phyloP scores from a whole-genome alignment of 441 rosid species.

The Aleurites moluccanus region DNA sequence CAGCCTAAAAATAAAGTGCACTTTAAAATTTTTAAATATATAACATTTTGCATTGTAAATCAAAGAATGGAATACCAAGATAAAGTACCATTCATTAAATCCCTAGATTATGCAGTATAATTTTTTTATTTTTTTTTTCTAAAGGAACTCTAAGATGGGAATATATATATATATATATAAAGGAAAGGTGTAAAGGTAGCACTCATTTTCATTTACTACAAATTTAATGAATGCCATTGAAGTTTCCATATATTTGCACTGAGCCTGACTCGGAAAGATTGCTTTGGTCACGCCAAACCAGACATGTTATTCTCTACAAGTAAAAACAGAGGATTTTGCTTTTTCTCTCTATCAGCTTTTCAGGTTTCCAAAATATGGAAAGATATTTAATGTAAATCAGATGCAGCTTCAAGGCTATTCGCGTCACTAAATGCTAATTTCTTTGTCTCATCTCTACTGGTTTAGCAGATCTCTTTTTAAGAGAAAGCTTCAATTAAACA shows the following conservation, averaged over 20 bases:
- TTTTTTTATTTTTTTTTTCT: no score
- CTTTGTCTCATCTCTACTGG: constrained; percentile 14
- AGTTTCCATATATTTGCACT: constrained; percentile 26
- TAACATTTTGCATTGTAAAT: no score
- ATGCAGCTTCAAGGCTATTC: constrained; percentile 28
- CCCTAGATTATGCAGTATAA: no score
- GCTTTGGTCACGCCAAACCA: constrained; percentile 19
- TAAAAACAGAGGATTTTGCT: constrained; percentile 4
- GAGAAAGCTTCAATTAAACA: background rate
- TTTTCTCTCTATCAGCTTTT: constrained; percentile 18
- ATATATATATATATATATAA: no score
- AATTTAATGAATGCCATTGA: constrained; percentile 30
- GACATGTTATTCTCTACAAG: background rate
- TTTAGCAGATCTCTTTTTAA: constrained; percentile 18
- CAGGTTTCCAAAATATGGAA: constrained; percentile 27
- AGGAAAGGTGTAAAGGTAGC: background rate
- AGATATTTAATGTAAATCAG: constrained; percentile 30
- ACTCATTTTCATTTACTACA: constrained; percentile 22
- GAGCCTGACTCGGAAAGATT: constrained; percentile 15
- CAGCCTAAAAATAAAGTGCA: no score
- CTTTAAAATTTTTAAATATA: no score
- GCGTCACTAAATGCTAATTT: constrained; percentile 24
- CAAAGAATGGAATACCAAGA: no score
- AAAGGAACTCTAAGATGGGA: background rate
- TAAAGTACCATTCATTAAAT: no score